Percentiles rank a stretch among this genome's conserved stretches.
These are phyloP conservation scores for Metschnikowia orientalis DNA, from an alignment of 805 yeast genomes.

Conservation along the genomic window DNA sequence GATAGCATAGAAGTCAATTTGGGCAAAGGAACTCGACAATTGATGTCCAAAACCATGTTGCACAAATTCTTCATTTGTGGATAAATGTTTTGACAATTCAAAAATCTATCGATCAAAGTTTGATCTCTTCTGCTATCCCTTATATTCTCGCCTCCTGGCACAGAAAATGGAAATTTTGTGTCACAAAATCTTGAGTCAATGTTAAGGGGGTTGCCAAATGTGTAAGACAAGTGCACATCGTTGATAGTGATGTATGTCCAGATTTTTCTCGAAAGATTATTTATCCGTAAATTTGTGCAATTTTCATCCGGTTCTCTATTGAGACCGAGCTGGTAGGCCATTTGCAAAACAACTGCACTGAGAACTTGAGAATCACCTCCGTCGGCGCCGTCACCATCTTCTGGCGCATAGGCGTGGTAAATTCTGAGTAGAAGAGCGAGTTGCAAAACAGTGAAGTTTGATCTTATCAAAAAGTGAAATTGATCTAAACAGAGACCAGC, in stretches of 20 bases:
- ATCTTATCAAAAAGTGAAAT: conserved; percentile 43
- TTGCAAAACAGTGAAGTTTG: conserved; percentile 29
- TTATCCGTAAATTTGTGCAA: conserved; percentile 16
- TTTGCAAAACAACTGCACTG: conserved; percentile 40
- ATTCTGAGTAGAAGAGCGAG: conserved; percentile 27
- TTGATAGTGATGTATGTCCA: conserved; percentile 20
- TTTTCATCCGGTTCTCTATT: conserved; percentile 58
- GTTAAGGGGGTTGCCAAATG: conserved; percentile 15
- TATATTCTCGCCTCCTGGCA: conserved; percentile 17
- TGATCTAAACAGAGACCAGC: conserved; percentile 55
- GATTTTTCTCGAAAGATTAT: conserved; percentile 23
- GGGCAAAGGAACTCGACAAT: conserved; percentile 8
- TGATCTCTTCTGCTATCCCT: conserved; percentile 11
- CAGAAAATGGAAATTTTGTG: conserved; percentile 13
- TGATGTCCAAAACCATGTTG: conserved; percentile 9
- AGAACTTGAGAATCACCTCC: conserved; percentile 33
- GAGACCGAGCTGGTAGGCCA: conserved; percentile 64
- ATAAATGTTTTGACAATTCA: conserved; percentile 7
- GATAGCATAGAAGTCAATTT: conserved; percentile 9
- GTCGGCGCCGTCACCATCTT: conserved; percentile 40
- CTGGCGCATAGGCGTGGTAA: conserved; percentile 36
- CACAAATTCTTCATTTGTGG: conserved; percentile 7
- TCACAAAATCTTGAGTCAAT: conserved; percentile 11
- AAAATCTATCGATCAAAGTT: conserved; percentile 10
- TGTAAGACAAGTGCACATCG: conserved; percentile 12